phyloP scores from a whole-genome alignment of 495 filamentous ascomycete species.

The Podospora bellae-mahoneyi region DNA sequence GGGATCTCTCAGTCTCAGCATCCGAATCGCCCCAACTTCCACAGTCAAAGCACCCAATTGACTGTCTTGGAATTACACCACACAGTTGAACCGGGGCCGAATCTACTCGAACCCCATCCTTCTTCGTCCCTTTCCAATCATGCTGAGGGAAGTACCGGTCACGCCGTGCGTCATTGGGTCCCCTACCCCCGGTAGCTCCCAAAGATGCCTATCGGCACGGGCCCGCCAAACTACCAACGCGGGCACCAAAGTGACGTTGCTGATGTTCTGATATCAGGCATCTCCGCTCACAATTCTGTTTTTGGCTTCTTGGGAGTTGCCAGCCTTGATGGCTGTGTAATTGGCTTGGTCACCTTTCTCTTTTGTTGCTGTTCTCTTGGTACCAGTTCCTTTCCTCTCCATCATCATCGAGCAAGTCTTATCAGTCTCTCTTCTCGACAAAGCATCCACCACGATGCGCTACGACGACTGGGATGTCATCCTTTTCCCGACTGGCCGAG shows the following conservation, averaged over 20 bases:
- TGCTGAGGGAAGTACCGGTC: neutral
- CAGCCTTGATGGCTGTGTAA: neutral
- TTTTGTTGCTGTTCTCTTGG: slow-evolving; percentile 13
- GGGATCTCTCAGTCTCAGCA: neutral
- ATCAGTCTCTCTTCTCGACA: neutral
- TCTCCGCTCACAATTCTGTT: neutral
- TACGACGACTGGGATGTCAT: slow-evolving; percentile 78
- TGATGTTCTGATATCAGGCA: neutral
- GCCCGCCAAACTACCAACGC: neutral
- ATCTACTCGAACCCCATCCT: neutral
- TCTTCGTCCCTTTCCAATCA: neutral
- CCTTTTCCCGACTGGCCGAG: slow-evolving; percentile 59
- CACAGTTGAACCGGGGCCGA: neutral
- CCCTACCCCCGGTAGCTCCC: neutral
- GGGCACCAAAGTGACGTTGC: neutral
- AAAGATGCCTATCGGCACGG: neutral
- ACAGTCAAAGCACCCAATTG: neutral
- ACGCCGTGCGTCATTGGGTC: neutral
- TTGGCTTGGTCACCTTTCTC: neutral
- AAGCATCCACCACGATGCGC: slow-evolving; percentile 55
- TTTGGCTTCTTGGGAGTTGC: neutral
- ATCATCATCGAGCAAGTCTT: slow-evolving; percentile 24
- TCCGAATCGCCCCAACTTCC: neutral
- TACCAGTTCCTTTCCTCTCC: slow-evolving; percentile 10
- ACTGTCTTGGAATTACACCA: neutral